Base-by-base conservation (phyloP, 2,329 filamentous ascomycete species). In the Nemania sp. region DNA sequence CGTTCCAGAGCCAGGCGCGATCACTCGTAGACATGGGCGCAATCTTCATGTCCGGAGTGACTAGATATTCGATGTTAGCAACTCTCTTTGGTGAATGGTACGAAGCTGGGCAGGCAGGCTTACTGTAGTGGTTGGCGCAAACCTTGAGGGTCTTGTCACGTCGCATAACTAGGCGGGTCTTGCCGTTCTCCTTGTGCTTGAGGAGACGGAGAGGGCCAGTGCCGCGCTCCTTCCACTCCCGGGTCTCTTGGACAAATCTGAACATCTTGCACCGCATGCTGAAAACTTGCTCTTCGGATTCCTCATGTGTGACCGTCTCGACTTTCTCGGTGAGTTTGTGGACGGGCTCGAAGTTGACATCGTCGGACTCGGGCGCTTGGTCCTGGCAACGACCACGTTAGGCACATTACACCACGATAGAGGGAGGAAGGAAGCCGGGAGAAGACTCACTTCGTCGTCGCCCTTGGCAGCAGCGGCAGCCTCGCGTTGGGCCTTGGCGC, bases 211-310 rank as follows among this genome's bases (percentile, higher is more conserved):
- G 93, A 73, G 98, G 94, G 72, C 95, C 95, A 67, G 95, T 98
- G 68, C 95, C 95, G 75, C 95, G 90, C 87, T 99, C 95, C 86
- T 98, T 99, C 95, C 95, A 99, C 83, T 98, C 95, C 78, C 89
- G 89, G 71, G 85, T 87, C 55, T 97, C 92, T 71, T 90, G 87
- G 79, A 97, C 89, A 77, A 98, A 99, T 82, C 93, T 94, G 89
- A 99, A 99, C 68, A 99, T 90, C 87, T 99, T 99, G 75, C 95
- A 95, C 73, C 95, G 91, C 94, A 98, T 97, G 89, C 98, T 98
- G 88, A 98, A 99, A 40, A 87, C 84, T 82, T 97, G 91, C 83
- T 98, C 93, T 84, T 99, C 95, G 47, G 89, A 87, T 84, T 99
- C 95, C 81, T 99, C 95, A 81, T 97, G 96, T 78, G 95, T 98